Conservation (phyloP, 805 yeast species). For the Saccharomycopsis synnaedendra region DNA sequence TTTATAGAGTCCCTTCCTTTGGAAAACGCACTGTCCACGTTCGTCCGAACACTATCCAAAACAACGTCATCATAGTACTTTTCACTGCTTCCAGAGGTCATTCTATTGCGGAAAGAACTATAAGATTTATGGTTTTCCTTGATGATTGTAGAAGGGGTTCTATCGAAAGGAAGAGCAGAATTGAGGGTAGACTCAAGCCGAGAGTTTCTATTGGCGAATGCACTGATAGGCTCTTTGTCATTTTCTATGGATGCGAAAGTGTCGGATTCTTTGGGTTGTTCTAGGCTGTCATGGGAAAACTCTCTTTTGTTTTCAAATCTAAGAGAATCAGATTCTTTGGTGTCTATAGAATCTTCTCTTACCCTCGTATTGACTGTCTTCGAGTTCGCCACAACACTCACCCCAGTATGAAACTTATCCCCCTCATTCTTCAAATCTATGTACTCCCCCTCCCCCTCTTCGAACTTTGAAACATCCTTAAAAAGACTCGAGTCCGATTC, state of each 20-base stretch:
- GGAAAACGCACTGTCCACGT: slow-evolving; percentile 9
- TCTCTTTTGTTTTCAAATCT: no score
- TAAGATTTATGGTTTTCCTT: slow-evolving; percentile 12
- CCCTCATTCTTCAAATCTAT: background rate
- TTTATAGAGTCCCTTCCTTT: slow-evolving; percentile 1
- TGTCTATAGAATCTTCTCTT: background rate
- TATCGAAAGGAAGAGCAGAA: slow-evolving; percentile 15
- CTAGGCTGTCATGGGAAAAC: no score
- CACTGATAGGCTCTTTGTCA: no score
- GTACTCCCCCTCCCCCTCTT: background rate
- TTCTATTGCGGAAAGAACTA: slow-evolving; percentile 1
- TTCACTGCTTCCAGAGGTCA: slow-evolving; percentile 6
- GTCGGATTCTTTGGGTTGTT: no score
- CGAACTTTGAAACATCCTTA: slow-evolving; percentile 5
- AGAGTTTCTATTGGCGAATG: background rate
- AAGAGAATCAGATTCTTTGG: no score
- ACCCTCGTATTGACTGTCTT: slow-evolving; percentile 3
- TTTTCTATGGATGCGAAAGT: no score
- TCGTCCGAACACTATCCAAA: slow-evolving; percentile 13
- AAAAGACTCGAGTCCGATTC: slow-evolving; percentile 4
- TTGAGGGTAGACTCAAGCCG: slow-evolving; percentile 12
- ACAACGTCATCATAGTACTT: slow-evolving; percentile 15
- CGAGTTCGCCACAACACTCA: no score
- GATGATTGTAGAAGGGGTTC: slow-evolving; percentile 16
- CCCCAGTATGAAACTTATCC: background rate